phyloP scores from a whole-genome alignment of 108 stramenopile genomes.

The Epipyxis sp. region DNA sequence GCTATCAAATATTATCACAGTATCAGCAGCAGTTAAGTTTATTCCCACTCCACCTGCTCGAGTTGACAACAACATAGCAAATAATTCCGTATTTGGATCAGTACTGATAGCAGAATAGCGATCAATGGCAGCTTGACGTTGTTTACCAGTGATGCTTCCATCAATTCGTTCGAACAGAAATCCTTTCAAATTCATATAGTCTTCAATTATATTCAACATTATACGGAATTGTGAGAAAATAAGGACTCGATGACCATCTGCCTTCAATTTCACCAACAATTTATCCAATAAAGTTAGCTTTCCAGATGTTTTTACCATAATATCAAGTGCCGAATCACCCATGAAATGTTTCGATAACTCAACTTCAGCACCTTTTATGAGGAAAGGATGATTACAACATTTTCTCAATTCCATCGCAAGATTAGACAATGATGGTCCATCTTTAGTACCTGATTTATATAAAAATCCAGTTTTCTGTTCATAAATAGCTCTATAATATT shows the following conservation, averaged over 20 bases:
- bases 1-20: constrained; percentile 64
- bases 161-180: constrained; percentile 85
- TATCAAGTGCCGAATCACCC: constrained; percentile 54
- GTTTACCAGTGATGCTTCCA: constrained; percentile 83
- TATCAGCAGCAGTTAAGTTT: constrained; percentile 56
- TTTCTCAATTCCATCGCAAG: constrained; percentile 57
- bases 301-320: constrained; percentile 74
- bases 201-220: constrained; percentile 95
- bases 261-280: constrained; percentile 81
- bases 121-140: constrained; percentile 67
- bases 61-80: constrained; percentile 46
- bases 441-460: constrained; percentile 62
- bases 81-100: constrained; percentile 44
- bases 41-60: constrained; percentile 49
- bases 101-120: not conserved
- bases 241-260: constrained; percentile 84
- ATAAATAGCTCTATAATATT: constrained; percentile 90
- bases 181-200: constrained; percentile 68
- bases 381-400: constrained; percentile 91
- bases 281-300: constrained; percentile 95
- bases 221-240: constrained; percentile 94
- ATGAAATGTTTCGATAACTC: constrained; percentile 66
- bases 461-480: constrained; percentile 85
- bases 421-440: constrained; percentile 62
- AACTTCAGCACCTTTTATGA: constrained; percentile 59